Base-by-base conservation (phyloP, 148 eudicot genomes). In the Rheum nobile region DNA sequence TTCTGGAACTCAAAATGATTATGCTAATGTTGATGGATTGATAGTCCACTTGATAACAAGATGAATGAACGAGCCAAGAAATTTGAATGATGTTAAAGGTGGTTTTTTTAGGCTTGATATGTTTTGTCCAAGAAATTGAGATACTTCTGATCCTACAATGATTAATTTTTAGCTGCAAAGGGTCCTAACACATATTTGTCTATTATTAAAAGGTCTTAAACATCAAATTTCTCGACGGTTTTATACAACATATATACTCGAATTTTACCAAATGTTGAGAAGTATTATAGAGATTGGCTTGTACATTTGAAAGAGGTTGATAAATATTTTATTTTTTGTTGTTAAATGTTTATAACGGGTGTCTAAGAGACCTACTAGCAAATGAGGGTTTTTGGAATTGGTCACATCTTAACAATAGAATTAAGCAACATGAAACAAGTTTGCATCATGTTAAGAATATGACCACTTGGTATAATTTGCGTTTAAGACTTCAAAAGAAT, bases 301-400 rank as follows among this genome's bases (percentile, higher is more conserved):
- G 37, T 35, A 35, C 4, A 35, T 35, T 35, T 4, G 4, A 10
- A n/a, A n/a, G n/a, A n/a, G n/a, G n/a, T n/a, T n/a, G n/a, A n/a
- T n/a, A n/a, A n/a, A n/a, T n/a, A n/a, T n/a, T n/a, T n/a, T n/a
- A n/a, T n/a, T n/a, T n/a, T n/a, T n/a, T n/a, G n/a, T n/a, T n/a
- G n/a, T n/a, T n/a, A n/a, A n/a, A n/a, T n/a, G n/a, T n/a, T n/a
- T n/a, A n/a, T n/a, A n/a, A n/a, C n/a, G n/a, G 77, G 3, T 17
- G 35, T 59, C 35, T 5, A 35, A 75, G n/a, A 71, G 76, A 68
- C 72, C 44, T 42, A 22, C 65, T 79, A 24, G 69, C 61, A 59
- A 76, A 74, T 76, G 82, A 76, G 29, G 76, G 80, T 39, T 73
- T 46, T 73, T 1, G 31, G 34, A 77, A 61, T 61, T 61, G 68